These are phyloP conservation scores for Hyphopichia buzzinii DNA, from an alignment of 1,139 yeast species.

Conservation along the genomic window DNA sequence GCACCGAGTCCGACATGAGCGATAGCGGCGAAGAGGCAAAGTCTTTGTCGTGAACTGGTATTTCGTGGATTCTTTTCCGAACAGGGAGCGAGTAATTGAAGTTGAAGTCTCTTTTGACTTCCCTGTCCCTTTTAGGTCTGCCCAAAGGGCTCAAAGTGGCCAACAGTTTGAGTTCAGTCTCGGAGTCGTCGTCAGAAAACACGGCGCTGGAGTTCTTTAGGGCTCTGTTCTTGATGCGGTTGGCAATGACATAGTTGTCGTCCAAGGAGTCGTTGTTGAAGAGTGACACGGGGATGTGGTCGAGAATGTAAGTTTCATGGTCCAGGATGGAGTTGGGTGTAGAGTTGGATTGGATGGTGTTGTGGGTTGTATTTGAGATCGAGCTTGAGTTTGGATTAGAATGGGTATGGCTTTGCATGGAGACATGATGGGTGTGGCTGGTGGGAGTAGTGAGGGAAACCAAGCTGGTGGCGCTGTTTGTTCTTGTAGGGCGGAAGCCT, in stretches of 20 bases:
- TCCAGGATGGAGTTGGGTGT: neutral
- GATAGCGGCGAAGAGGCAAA: slow-evolving; percentile 1
- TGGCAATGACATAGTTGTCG: slow-evolving; percentile 3
- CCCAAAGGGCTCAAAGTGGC: neutral
- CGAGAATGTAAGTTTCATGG: neutral
- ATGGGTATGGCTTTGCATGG: neutral
- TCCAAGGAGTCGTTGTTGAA: neutral
- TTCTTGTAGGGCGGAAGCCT: slow-evolving; percentile 27
- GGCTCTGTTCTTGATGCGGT: neutral
- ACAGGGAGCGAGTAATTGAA: slow-evolving; percentile 21
- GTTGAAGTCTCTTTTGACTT: slow-evolving; percentile 28
- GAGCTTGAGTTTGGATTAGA: slow-evolving; percentile 1
- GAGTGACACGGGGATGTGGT: slow-evolving; percentile 1
- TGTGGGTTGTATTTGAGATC: neutral
- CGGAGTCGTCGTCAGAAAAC: slow-evolving; percentile 38
- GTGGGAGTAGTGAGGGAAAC: slow-evolving; percentile 13
- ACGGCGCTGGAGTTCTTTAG: slow-evolving; percentile 17
- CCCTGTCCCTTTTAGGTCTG: neutral
- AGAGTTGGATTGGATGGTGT: neutral
- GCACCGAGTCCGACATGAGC: neutral
- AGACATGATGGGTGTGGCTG: neutral
- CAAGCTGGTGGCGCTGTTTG: slow-evolving; percentile 33
- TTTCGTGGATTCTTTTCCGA: neutral
- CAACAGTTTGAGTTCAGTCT: slow-evolving; percentile 16
- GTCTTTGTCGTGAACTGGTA: neutral